Percentiles rank a stretch among this genome's conserved stretches.
Conservation (phyloP, 2,329 filamentous ascomycete species). For the Chaetomiaceae sp. region DNA sequence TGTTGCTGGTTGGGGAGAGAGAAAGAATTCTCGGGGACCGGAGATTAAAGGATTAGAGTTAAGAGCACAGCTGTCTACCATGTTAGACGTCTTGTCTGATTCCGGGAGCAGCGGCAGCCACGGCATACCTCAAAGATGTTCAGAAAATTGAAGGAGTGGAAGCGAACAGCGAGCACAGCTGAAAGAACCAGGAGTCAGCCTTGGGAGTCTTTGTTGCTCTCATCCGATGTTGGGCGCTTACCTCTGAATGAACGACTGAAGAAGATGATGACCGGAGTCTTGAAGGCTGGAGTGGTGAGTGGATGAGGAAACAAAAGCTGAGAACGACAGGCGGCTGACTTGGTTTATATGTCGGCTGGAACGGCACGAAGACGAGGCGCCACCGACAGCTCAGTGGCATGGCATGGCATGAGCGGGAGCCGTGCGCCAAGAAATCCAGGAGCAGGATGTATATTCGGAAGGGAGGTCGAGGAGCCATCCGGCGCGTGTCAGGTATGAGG, state of each 20-base stretch:
- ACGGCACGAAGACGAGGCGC: background rate
- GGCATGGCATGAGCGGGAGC: conserved; percentile 28
- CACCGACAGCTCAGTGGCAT: conserved; percentile 6
- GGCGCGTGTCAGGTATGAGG: conserved; percentile 39
- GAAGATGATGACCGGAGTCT: conserved; percentile 30
- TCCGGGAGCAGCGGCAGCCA: no score
- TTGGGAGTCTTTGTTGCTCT: background rate
- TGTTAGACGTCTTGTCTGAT: background rate
- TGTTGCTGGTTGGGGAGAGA: conserved; percentile 35
- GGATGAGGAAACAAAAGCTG: conserved; percentile 34
- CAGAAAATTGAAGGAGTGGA: conserved; percentile 39
- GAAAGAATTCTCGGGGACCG: conserved; percentile 28
- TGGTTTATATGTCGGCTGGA: conserved; percentile 37
- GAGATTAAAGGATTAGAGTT: conserved; percentile 34
- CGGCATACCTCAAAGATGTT: conserved; percentile 38
- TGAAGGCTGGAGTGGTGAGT: conserved; percentile 30
- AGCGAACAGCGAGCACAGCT: conserved; percentile 49
- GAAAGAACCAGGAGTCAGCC: conserved; percentile 13
- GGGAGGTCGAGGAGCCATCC: conserved; percentile 36
- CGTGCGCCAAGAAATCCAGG: conserved; percentile 32
- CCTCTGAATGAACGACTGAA: conserved; percentile 47
- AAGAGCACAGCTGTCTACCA: conserved; percentile 41
- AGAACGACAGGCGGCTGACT: conserved; percentile 23
- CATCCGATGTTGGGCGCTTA: conserved; percentile 26
- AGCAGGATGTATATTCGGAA: conserved; percentile 35